A percentile compares a stretch with the other conserved stretches of the same genome.
These are phyloP conservation scores for Coemansia sp. DNA, from an alignment of 192 early-diverging fungal species.

Conservation along the genomic window DNA sequence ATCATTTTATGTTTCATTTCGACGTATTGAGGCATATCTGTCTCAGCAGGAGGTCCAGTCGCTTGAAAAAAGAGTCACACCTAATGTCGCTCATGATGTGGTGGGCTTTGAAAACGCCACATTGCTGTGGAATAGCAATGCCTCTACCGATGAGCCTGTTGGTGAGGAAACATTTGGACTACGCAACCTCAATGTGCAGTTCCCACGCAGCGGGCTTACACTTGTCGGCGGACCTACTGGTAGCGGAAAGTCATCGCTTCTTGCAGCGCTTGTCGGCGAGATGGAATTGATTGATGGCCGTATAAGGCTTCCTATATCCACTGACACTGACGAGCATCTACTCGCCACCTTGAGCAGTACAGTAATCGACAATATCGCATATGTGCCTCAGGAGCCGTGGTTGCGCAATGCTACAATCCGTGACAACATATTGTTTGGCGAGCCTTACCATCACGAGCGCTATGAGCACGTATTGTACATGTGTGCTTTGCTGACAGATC, in stretches of 20 bases:
- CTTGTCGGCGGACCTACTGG: slow-evolving; percentile 85
- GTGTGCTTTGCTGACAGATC: slow-evolving; percentile 79
- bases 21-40: slow-evolving; percentile 71
- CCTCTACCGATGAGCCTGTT: not conserved
- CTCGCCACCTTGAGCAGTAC: not conserved
- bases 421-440: slow-evolving; percentile 86
- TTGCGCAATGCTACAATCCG: slow-evolving; percentile 69
- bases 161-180: slow-evolving; percentile 46
- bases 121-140: slow-evolving; percentile 19
- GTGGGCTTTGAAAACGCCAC: slow-evolving; percentile 54
- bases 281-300: slow-evolving; percentile 47
- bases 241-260: slow-evolving; percentile 77
- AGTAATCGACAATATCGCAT: slow-evolving; percentile 62
- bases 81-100: not conserved
- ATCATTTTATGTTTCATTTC: slow-evolving; percentile 60
- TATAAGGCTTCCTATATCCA: slow-evolving; percentile 11
- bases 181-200: slow-evolving; percentile 58
- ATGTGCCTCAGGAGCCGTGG: slow-evolving; percentile 77
- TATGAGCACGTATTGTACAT: slow-evolving; percentile 74
- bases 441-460: slow-evolving; percentile 61
- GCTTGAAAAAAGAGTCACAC: slow-evolving; percentile 19
- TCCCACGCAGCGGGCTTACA: slow-evolving; percentile 66
- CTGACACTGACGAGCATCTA: slow-evolving; percentile 10
- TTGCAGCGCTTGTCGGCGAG: slow-evolving; percentile 83
- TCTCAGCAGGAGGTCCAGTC: slow-evolving; percentile 65